phyloP scores from a whole-genome alignment of 1,139 yeast genomes.

The Pichia sp. region DNA sequence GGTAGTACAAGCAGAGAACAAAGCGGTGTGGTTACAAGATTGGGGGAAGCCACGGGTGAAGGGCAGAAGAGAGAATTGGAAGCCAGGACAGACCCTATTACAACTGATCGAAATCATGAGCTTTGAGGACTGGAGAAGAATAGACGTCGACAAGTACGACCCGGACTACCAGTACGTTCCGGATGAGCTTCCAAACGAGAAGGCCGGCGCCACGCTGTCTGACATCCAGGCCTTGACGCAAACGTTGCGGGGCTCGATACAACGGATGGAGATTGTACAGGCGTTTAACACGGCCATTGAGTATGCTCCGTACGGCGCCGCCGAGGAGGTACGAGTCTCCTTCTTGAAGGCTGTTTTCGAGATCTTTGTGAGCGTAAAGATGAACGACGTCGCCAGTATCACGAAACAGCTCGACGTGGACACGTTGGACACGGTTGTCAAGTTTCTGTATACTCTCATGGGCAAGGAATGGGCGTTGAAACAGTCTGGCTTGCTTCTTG shows the following conservation, averaged over 20 bases:
- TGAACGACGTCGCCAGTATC: slow-evolving; percentile 62
- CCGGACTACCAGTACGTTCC: slow-evolving; percentile 48
- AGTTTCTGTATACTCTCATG: slow-evolving; percentile 87
- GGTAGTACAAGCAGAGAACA: not conserved
- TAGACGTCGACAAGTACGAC: slow-evolving; percentile 87
- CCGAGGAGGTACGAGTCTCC: slow-evolving; percentile 48
- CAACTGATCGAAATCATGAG: too few species aligned
- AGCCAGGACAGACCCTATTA: too few species aligned
- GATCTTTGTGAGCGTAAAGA: slow-evolving; percentile 68
- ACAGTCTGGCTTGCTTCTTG: slow-evolving; percentile 79
- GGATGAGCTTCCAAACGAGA: slow-evolving; percentile 24
- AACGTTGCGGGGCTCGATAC: slow-evolving; percentile 58
- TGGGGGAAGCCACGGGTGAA: not conserved
- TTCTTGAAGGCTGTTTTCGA: slow-evolving; percentile 65
- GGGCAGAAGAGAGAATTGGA: not conserved
- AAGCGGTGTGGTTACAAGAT: too few species aligned
- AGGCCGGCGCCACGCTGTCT: slow-evolving; percentile 33
- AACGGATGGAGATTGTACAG: slow-evolving; percentile 67
- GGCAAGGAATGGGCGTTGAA: slow-evolving; percentile 70
- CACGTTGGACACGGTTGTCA: slow-evolving; percentile 75
- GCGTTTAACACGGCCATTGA: slow-evolving; percentile 64
- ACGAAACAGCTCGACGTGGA: slow-evolving; percentile 56
- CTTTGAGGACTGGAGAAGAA: slow-evolving; percentile 55
- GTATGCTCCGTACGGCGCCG: slow-evolving; percentile 81
- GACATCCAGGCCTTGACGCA: slow-evolving; percentile 55